Percentiles rank a stretch among this genome's conserved stretches.
Evolutionary conservation across 352 stramenopile species (phyloP).

Genomic region (Phytophthora lateralis): DNA sequence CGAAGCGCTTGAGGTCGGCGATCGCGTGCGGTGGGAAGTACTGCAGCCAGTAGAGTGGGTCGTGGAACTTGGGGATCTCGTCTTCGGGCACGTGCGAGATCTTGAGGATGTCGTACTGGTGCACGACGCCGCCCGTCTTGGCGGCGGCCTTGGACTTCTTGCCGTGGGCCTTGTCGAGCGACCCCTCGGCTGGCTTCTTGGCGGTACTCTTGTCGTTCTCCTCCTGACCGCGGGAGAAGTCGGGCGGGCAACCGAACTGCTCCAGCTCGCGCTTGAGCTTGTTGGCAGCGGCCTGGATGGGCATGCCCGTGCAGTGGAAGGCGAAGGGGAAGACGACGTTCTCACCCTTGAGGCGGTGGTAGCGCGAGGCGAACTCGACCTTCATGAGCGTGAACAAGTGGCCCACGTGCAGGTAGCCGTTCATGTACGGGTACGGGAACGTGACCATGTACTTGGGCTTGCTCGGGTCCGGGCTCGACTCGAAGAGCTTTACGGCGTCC

Average conservation of each 20-base stretch:
- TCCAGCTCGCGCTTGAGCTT: conserved; percentile 99
- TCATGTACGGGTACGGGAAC: conserved; percentile 99
- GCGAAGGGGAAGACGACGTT: conserved; percentile 99
- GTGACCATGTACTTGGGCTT: conserved; percentile 98
- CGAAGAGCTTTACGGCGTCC: conserved; percentile 90
- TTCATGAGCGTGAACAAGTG: conserved; percentile 99
- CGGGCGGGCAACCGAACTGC: conserved; percentile 92
- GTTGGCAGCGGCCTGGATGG: conserved; percentile 99
- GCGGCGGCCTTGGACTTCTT: conserved; percentile 98
- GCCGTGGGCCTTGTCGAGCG: conserved; percentile 90
- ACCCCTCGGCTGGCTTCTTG: conserved; percentile 78
- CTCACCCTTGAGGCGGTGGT: conserved; percentile 97
- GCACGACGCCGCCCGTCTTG: conserved; percentile 97
- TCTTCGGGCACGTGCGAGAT: conserved; percentile 90
- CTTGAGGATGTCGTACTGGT: conserved; percentile 99
- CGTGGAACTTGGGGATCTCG: conserved; percentile 97
- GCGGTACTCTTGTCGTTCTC: conserved; percentile 14
- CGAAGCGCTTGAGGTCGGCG: conserved; percentile 97
- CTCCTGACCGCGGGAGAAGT: conserved; percentile 70
- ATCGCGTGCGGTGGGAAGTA: conserved; percentile 99
- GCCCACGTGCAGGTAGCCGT: conserved; percentile 98
- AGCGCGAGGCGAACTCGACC: conserved; percentile 92
- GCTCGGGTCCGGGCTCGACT: conserved; percentile 77
- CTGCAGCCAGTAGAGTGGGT: conserved; percentile 97
- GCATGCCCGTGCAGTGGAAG: conserved; percentile 99